Conservation (phyloP, 768 basidiomycete genomes). For the Podaxis carcinomalis region DNA sequence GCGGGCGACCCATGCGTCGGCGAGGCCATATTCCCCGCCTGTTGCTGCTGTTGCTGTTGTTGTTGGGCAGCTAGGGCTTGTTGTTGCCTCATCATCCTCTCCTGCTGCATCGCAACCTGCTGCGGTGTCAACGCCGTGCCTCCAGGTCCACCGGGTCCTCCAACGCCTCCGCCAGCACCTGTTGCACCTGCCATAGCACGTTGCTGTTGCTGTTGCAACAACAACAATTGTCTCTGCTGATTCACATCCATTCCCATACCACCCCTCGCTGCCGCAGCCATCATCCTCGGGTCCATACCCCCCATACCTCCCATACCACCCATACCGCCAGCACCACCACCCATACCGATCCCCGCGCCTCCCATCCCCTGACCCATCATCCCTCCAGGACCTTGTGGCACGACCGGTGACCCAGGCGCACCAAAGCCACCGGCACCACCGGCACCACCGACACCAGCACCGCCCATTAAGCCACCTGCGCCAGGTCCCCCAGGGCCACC, state of each 20-base stretch:
- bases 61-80: slow-evolving; percentile 29
- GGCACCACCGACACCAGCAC: slow-evolving; percentile 23
- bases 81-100: slow-evolving; percentile 33
- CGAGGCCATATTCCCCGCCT: slow-evolving; percentile 29
- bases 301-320: background rate
- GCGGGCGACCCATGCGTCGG: slow-evolving; percentile 17
- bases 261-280: slow-evolving; percentile 18
- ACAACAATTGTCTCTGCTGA: slow-evolving; percentile 25
- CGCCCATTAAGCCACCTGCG: slow-evolving; percentile 11
- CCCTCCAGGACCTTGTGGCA: slow-evolving; percentile 5
- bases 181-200: slow-evolving; percentile 13
- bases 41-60: slow-evolving; percentile 30
- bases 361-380: slow-evolving; percentile 9
- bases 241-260: slow-evolving; percentile 22
- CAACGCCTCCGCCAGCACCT: slow-evolving; percentile 10
- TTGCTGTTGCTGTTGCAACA: slow-evolving; percentile 20
- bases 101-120: slow-evolving; percentile 28
- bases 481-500: slow-evolving; percentile 18
- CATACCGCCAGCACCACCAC: slow-evolving; percentile 16
- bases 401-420: slow-evolving; percentile 8
- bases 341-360: slow-evolving; percentile 16
- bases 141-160: slow-evolving; percentile 12
- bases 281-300: slow-evolving; percentile 17
- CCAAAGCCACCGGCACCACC: slow-evolving; percentile 20
- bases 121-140: slow-evolving; percentile 19